Evolutionary conservation across 805 yeast genomes (phyloP), one percentile per base, ranked within the genome.

Genomic region (Metschnikowia lachancei): DNA sequence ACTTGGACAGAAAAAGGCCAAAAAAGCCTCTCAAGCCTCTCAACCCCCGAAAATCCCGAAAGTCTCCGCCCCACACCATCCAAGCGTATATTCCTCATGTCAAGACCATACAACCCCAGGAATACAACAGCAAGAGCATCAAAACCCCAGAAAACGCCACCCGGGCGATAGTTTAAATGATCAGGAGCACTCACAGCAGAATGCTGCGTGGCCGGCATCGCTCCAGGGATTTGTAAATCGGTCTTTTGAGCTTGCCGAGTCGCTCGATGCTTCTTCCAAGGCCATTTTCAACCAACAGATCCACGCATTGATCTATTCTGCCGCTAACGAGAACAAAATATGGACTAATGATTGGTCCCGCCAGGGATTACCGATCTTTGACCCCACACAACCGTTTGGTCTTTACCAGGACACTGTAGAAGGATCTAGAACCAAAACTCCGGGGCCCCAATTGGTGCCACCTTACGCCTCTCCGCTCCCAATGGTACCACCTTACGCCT

Each of bases 261-360:
- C 63, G 7, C 62, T 75, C 12, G 63, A 64, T 39, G 67, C 72
- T 3, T 47, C 48, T 6, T 58, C 62, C 2, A 74, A 70, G 52
- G 58, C 61, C 7, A 53, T 57, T 30, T 73, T 82, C 56, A 79
- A 80, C 50, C 47, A 54, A 8, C 82, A 83, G 56, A 61, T 84
- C 41, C 80, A 75, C 54, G 50, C 59, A 10, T 55, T 81, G 30
- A 69, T 84, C 22, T 71, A 77, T 43, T 51, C 62, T 43, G 86
- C 87, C 0, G 70, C 75, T 14, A 62, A 64, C 2, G 64, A 69
- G 39, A 64, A 66, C 18, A 70, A 69, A 34, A 54, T 83, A 3
- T 70, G 75, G 65, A 51, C 62, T 0, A 81, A 77, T 51, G 75
- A 81, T 49, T 84, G 90, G 90, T 58, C 55, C 3, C 51, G 39